phyloP scores from a whole-genome alignment of 2,329 filamentous ascomycete species.

The Cladobotryum protrusum region DNA sequence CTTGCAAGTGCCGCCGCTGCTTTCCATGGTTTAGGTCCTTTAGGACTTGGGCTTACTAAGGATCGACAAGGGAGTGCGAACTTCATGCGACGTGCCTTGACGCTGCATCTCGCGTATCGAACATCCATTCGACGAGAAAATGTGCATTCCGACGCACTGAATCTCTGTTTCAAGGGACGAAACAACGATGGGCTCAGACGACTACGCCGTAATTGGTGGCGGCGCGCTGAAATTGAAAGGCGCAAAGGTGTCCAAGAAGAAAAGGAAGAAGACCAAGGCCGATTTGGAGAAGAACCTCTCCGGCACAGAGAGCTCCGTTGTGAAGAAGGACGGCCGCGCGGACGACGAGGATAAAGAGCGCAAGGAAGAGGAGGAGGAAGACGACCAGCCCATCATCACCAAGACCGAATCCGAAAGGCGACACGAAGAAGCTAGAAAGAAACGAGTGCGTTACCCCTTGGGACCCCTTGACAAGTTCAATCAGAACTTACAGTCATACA shows the following conservation, averaged over 20 bases:
- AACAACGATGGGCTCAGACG: conserved; percentile 59
- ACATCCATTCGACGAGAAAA: too few relatives aligned
- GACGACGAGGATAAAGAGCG: conserved; percentile 22
- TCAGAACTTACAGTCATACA: background rate
- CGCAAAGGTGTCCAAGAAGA: conserved; percentile 54
- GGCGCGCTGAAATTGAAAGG: conserved; percentile 85
- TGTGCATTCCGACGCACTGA: too few relatives aligned
- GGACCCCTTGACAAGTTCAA: too few relatives aligned
- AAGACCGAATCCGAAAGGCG: conserved; percentile 83
- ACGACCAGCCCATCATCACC: conserved; percentile 24
- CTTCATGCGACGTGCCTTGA: background rate
- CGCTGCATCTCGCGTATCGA: background rate
- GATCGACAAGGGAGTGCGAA: too few relatives aligned
- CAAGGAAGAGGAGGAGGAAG: conserved; percentile 28
- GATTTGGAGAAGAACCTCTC: conserved; percentile 44
- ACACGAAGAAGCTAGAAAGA: conserved; percentile 74
- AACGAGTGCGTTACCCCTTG: conserved; percentile 55
- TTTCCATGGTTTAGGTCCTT: too few relatives aligned
- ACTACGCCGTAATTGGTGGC: conserved; percentile 62
- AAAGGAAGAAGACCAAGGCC: conserved; percentile 56
- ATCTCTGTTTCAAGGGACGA: too few relatives aligned
- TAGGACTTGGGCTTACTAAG: too few relatives aligned
- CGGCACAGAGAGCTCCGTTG: conserved; percentile 15
- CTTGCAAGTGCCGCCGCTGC: too few relatives aligned
- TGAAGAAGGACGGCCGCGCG: conserved; percentile 16